Conservation (phyloP, 768 basidiomycete genomes). For the Tephrocybe sp. region DNA sequence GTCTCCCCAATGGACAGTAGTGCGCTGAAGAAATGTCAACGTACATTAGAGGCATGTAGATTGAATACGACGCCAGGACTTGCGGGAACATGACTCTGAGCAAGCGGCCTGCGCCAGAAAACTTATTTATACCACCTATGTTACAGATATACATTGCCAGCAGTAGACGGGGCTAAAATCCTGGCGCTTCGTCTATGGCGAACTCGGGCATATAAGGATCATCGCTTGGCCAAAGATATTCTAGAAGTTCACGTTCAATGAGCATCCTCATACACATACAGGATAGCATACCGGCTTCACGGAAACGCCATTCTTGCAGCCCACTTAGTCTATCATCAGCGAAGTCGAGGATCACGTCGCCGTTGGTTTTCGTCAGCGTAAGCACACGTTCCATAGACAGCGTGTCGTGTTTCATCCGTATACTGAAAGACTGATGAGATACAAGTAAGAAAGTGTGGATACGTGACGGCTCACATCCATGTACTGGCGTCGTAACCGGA, state of each 20-base stretch:
- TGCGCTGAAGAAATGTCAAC: too few relatives aligned
- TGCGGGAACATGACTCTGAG: too few relatives aligned
- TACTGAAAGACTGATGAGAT: not conserved
- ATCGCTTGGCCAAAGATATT: not conserved
- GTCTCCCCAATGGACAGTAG: slow-evolving; percentile 8
- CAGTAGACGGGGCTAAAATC: not conserved
- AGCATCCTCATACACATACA: too few relatives aligned
- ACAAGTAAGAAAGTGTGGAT: not conserved
- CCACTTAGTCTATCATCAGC: not conserved
- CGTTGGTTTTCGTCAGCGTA: slow-evolving; percentile 1
- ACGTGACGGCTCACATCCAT: not conserved
- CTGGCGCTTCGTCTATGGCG: not conserved
- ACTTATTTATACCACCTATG: too few relatives aligned
- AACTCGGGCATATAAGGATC: not conserved
- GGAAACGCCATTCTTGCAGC: slow-evolving; percentile 8
- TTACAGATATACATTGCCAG: too few relatives aligned
- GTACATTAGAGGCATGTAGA: too few relatives aligned
- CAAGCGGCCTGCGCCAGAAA: too few relatives aligned
- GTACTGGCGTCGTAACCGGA: slow-evolving; percentile 7
- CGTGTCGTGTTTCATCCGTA: slow-evolving; percentile 3
- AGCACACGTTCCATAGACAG: slow-evolving; percentile 1
- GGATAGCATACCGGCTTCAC: not conserved
- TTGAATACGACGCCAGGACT: too few relatives aligned
- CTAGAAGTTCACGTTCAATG: not conserved
- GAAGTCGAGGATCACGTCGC: slow-evolving; percentile 1